Conservation (phyloP, 169 alveolate genomes). For the Condylostoma magnum region DNA sequence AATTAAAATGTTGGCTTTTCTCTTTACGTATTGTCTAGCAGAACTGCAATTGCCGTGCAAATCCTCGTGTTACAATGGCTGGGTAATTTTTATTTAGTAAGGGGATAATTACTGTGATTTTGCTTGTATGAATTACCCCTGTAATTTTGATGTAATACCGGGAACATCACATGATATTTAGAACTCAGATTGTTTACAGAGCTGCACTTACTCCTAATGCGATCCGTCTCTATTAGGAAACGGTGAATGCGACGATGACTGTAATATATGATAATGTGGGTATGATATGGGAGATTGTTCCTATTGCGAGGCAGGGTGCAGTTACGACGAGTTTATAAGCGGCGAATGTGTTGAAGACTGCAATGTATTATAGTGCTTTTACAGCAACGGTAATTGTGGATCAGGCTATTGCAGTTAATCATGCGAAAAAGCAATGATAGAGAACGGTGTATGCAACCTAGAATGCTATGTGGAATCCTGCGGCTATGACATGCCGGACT, state of each 20-base stretch:
- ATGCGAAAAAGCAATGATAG: neutral
- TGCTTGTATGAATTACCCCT: too few relatives aligned
- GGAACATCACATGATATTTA: too few relatives aligned
- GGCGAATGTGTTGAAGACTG: neutral
- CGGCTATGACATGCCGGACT: neutral
- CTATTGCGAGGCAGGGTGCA: slow-evolving; percentile 9
- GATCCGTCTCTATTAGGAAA: too few relatives aligned
- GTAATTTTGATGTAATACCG: too few relatives aligned
- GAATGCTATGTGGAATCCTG: neutral
- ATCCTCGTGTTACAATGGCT: too few relatives aligned
- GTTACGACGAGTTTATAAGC: neutral
- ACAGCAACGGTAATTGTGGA: neutral
- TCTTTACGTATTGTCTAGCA: too few relatives aligned
- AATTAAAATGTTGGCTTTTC: too few relatives aligned
- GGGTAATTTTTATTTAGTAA: too few relatives aligned
- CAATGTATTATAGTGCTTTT: neutral
- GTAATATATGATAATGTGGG: neutral
- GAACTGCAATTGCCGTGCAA: too few relatives aligned
- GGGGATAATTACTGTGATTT: too few relatives aligned
- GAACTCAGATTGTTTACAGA: too few relatives aligned
- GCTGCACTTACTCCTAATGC: too few relatives aligned
- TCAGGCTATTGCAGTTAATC: neutral
- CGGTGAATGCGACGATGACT: neutral
- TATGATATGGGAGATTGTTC: slow-evolving; percentile 26
- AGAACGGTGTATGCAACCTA: neutral